Evolutionary conservation across 2,329 filamentous ascomycete species (phyloP).

Genomic region (Aspergillus sp.): DNA sequence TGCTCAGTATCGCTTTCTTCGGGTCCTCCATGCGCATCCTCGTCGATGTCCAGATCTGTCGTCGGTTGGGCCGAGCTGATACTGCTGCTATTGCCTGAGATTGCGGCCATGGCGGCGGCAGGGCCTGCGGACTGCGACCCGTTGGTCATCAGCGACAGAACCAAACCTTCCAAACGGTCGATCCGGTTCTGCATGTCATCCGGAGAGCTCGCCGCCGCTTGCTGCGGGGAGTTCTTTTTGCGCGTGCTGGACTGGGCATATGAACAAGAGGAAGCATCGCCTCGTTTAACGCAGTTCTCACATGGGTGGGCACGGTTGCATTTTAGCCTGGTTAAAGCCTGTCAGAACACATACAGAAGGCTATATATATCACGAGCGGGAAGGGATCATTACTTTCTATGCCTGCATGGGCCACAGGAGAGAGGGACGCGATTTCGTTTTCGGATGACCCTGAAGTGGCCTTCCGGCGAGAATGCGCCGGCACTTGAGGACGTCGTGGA

Average conservation of each 20-base stretch:
- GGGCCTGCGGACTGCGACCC: slow-evolving; percentile 64
- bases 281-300: slow-evolving; percentile 90
- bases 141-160: slow-evolving; percentile 91
- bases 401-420: slow-evolving; percentile 86
- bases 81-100: slow-evolving; percentile 44
- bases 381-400: slow-evolving; percentile 70
- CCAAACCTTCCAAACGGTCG: slow-evolving; percentile 87
- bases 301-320: slow-evolving; percentile 90
- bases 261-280: slow-evolving; percentile 75
- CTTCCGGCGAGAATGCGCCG: slow-evolving; percentile 75
- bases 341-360: slow-evolving; percentile 9
- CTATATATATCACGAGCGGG: slow-evolving; percentile 9
- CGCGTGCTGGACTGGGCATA: slow-evolving; percentile 70
- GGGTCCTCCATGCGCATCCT: slow-evolving; percentile 58
- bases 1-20: slow-evolving; percentile 69
- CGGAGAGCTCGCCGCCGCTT: slow-evolving; percentile 62
- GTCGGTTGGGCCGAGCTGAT: slow-evolving; percentile 38
- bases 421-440: slow-evolving; percentile 90
- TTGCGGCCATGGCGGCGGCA: slow-evolving; percentile 59
- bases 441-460: slow-evolving; percentile 82
- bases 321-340: slow-evolving; percentile 62
- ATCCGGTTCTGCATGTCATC: slow-evolving; percentile 99
- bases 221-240: slow-evolving; percentile 64
- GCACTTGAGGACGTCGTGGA: slow-evolving; percentile 70
- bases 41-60: slow-evolving; percentile 46